These are phyloP conservation scores for Aureobasidium musti DNA, from an alignment of 2,329 filamentous ascomycete species.

Conservation along the genomic window DNA sequence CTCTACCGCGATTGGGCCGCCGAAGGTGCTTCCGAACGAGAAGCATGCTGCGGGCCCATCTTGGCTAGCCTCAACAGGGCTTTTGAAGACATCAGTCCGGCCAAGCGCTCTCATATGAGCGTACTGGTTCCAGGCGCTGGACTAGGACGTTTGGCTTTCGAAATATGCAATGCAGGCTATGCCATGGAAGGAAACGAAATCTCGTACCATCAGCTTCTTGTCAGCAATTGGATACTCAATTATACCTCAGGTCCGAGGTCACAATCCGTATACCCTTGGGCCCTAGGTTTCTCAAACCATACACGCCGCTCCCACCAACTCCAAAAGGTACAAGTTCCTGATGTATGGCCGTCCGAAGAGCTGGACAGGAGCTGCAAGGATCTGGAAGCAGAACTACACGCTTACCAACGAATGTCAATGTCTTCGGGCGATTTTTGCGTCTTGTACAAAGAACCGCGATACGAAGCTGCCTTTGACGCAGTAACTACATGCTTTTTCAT, in stretches of 20 bases:
- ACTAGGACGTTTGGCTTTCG: conserved; percentile 83
- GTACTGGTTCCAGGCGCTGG: conserved; percentile 90
- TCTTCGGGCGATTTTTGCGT: conserved; percentile 88
- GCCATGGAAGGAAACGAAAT: conserved; percentile 86
- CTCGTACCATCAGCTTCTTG: conserved; percentile 93
- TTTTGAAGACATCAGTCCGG: conserved; percentile 41
- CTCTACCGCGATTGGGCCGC: conserved; percentile 93
- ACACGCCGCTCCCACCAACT: conserved; percentile 72
- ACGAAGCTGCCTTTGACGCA: conserved; percentile 69
- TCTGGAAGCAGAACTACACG: conserved; percentile 38
- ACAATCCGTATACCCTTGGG: conserved; percentile 81
- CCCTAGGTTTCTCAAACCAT: conserved; percentile 87
- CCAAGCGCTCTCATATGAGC: conserved; percentile 44
- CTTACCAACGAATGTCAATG: conserved; percentile 80
- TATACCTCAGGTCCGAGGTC: conserved; percentile 60
- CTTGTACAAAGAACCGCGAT: conserved; percentile 69
- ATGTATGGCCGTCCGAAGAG: conserved; percentile 57
- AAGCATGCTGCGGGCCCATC: conserved; percentile 75
- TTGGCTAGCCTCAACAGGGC: conserved; percentile 62
- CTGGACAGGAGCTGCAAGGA: conserved; percentile 39
- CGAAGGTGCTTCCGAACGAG: conserved; percentile 72
- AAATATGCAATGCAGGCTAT: conserved; percentile 73
- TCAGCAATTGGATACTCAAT: conserved; percentile 75
- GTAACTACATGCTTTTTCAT: conserved; percentile 94
- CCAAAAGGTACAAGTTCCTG: conserved; percentile 71